These are phyloP conservation scores for Paramecium sonneborni DNA, from an alignment of 73 alveolate species.

Conservation along the genomic window DNA sequence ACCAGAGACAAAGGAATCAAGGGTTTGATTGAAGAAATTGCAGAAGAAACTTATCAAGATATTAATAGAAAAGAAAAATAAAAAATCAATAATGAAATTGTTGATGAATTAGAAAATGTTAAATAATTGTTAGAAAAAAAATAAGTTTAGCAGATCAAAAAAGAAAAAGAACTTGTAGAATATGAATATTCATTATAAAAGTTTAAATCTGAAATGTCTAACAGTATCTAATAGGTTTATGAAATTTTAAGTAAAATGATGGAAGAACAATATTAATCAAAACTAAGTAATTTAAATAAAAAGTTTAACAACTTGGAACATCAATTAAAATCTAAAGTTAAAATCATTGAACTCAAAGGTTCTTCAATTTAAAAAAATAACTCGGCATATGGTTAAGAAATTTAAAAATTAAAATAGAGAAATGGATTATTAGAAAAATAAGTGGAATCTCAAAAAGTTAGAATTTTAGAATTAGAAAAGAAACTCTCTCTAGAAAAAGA, in stretches of 20 bases:
- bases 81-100: background rate
- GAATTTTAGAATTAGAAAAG: constrained; percentile 32
- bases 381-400: background rate
- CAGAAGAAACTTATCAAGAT: background rate
- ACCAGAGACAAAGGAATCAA: background rate
- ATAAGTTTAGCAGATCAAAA: background rate
- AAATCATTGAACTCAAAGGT: constrained; percentile 11
- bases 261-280: constrained; percentile 9
- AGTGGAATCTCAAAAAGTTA: background rate
- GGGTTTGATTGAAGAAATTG: constrained; percentile 5
- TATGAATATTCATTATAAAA: background rate
- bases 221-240: background rate
- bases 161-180: background rate
- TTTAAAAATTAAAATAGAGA: background rate
- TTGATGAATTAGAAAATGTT: background rate
- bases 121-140: constrained; percentile 25
- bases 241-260: background rate
- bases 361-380: background rate
- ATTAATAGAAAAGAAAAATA: background rate
- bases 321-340: constrained; percentile 37
- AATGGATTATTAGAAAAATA: background rate
- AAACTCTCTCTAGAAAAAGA: constrained; percentile 13
- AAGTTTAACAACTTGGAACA: background rate
- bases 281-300: background rate
- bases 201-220: background rate